Percentiles rank a stretch among this genome's conserved stretches.
Conservation (phyloP, 1,284 basidiomycete genomes). For the Ustilago trichophora region DNA sequence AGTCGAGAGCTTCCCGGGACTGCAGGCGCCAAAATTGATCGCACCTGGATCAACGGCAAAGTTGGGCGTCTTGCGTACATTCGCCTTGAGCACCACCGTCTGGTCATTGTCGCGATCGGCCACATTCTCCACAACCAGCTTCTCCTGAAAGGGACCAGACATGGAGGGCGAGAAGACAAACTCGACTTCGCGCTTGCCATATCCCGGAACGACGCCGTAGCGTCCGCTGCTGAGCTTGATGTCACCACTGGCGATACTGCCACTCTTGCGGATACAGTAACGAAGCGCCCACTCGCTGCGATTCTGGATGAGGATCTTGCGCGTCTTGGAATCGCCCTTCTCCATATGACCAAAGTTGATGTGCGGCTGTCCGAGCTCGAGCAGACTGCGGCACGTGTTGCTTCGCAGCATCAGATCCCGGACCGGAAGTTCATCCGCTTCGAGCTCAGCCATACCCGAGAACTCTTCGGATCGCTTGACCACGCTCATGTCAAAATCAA, state of each 20-base stretch:
- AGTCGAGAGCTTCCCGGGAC: constrained; percentile 52
- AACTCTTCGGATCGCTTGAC: constrained; percentile 52
- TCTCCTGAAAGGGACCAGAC: constrained; percentile 69
- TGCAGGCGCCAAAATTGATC: constrained; percentile 66
- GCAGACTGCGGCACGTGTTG: constrained; percentile 68
- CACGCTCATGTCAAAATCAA: constrained; percentile 68
- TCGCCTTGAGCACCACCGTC: constrained; percentile 69
- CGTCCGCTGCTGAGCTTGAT: constrained; percentile 69
- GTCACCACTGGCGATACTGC: constrained; percentile 70
- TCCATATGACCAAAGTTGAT: constrained; percentile 71
- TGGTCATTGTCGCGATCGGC: constrained; percentile 69
- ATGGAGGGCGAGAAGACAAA: constrained; percentile 67
- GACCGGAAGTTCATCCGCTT: constrained; percentile 68
- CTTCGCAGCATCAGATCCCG: constrained; percentile 70
- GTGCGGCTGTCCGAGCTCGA: constrained; percentile 70
- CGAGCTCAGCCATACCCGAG: constrained; percentile 57
- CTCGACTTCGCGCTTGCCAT: constrained; percentile 70
- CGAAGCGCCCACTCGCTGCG: constrained; percentile 68
- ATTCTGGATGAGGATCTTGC: constrained; percentile 70
- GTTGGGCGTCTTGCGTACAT: constrained; percentile 69
- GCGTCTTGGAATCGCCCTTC: constrained; percentile 69
- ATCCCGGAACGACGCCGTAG: constrained; percentile 70
- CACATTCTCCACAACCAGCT: constrained; percentile 69
- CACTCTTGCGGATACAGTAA: constrained; percentile 70
- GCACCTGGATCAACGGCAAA: constrained; percentile 68